Evolutionary conservation across 495 filamentous ascomycete species (phyloP), one percentile per base, ranked within the genome.

Genomic region (Aspergillus carlsbadensis): DNA sequence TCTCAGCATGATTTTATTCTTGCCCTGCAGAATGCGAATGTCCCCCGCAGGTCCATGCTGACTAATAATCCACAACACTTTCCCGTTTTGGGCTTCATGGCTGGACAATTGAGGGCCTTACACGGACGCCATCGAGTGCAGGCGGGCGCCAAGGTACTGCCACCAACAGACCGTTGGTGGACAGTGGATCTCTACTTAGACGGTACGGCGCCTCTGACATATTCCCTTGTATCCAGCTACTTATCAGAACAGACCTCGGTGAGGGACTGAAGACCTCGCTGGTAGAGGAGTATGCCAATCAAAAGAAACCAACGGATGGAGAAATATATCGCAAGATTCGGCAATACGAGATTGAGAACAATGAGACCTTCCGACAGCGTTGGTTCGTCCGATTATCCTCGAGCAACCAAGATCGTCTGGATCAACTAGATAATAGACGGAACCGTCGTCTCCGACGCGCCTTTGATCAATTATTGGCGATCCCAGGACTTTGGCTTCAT

Each of bases 271-370:
- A 44, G 42, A 67, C 51, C 5, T 35, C 51, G 7, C 55, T 69
- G 0, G 35, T 65, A 33, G 63, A 76, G 31, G 64, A 75, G 52
- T 77, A 74, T 52, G 51, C 61, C 2, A 75, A 75, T 37, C 58
- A 76, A 57, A 62, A 63, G 43, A 42, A 54, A 34, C 69, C 62
- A 5, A 64, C 20, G n/a, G 64, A 75, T 52, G 61, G 71, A 13
- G 67, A 77, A 36, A 68, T 78, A 20, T 78, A 75, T 54, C 51
- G 63, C 10, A 75, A 77, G 59, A 64, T 74, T 24, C 65, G 68
- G 3, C 56, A 74, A 56, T 76, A 76, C 52, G 21, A 70, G 53
- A 7, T 49, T 24, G 52, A 69, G 26, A 34, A 34, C 40, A 71
- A 67, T 58, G 40, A 40, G 26, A 46, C 21, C 33, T 70, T 67